Base-by-base conservation (phyloP, 2,329 filamentous ascomycete genomes). In the Cordyceps javanica region DNA sequence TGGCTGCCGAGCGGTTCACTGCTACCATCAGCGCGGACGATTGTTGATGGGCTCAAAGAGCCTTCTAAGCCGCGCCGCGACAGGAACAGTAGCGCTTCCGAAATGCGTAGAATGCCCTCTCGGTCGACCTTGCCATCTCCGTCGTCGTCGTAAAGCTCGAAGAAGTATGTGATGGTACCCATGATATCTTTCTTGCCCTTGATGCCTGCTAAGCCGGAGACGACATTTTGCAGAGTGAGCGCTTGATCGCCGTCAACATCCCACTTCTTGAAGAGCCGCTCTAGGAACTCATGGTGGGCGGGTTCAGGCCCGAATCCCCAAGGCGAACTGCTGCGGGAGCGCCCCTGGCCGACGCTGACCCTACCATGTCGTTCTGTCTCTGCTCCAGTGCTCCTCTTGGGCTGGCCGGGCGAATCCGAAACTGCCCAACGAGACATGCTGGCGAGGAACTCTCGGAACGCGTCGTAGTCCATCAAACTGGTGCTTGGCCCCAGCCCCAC, bases 141-240 rank as follows among this genome's bases (percentile, higher is more conserved):
- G 66, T 93, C 88, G 63, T 99, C 93, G 68, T 99, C 94, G 70
- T 97, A 97, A 0, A 99, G 82, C 67, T 97, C 90, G 65, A 99
- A 99, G 72, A 99, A 97, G 73, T 97, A 97, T 60, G 87, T 94
- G 67, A 99, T 97, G 59, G 90, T 94, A 30, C 90, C 90, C 93
- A 99, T 97, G 63, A 99, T 97, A 71, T 99, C 94, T 48, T 88
- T 87, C 57, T 89, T 91, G 9, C 94, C 93, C 71, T 96, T 97
- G 67, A 99, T 90, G 14, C 89, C 85, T 2, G 93, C 92, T 46
- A 99, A 78, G 0, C 94, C 94, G 19, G 88, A 88, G 5, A 97
- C 94, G 2, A 99, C 91, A 64, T 97, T 90, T 67, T 96, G 91
- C 51, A 99, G 75, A 19, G 87, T 95, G 61, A 99, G 74, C 1